phyloP scores from a whole-genome alignment of 495 filamentous ascomycete genomes.

The Daldinia loculata region DNA sequence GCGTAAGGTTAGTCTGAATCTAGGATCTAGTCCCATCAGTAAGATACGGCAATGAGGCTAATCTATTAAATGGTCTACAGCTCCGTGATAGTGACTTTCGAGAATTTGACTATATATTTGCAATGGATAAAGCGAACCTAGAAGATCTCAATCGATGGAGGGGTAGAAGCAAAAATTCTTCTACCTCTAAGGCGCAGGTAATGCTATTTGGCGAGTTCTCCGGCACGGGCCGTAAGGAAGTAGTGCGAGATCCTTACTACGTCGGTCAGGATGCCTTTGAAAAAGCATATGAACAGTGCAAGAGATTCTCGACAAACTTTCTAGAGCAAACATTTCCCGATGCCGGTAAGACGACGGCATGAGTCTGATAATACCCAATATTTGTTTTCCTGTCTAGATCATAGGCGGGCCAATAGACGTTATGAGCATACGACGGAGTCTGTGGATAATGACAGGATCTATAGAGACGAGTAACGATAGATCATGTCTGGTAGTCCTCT shows the following conservation, averaged over 20 bases:
- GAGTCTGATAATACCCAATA: slow-evolving; percentile 27
- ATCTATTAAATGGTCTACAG: slow-evolving; percentile 13
- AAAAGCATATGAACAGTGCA: slow-evolving; percentile 82
- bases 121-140: slow-evolving; percentile 91
- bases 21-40: neutral
- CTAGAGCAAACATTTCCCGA: slow-evolving; percentile 62
- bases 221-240: slow-evolving; percentile 67
- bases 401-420: slow-evolving; percentile 7
- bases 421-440: neutral
- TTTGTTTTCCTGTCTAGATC: neutral
- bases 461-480: neutral
- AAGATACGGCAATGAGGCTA: neutral
- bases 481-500: too few species aligned
- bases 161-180: slow-evolving; percentile 59
- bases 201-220: slow-evolving; percentile 89
- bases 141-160: slow-evolving; percentile 70
- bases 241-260: slow-evolving; percentile 95
- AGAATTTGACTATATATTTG: slow-evolving; percentile 90
- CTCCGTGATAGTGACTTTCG: slow-evolving; percentile 69
- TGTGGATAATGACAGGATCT: neutral
- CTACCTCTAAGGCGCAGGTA: slow-evolving; percentile 61
- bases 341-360: slow-evolving; percentile 31
- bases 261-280: slow-evolving; percentile 84
- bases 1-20: slow-evolving; percentile 66
- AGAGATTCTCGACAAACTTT: slow-evolving; percentile 81